Evolutionary conservation across 2,329 filamentous ascomycete genomes (phyloP).

Genomic region (Trichoderma afroharzianum): DNA sequence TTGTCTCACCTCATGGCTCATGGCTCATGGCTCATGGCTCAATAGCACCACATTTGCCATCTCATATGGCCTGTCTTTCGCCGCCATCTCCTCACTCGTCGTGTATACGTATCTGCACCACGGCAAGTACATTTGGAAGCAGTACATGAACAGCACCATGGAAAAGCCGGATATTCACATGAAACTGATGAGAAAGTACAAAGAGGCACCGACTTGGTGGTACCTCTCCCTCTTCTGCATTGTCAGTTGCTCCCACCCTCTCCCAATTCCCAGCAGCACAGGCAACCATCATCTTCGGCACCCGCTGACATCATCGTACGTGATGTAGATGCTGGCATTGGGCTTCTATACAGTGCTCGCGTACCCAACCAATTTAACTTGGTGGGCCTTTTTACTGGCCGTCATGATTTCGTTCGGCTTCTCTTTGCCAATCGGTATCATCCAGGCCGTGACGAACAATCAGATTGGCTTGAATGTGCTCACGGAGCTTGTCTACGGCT

Average conservation of each 20-base stretch:
- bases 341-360: conserved; percentile 53
- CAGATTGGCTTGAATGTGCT: conserved; percentile 71
- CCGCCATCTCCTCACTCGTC: conserved; percentile 65
- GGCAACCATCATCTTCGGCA: not conserved
- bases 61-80: conserved; percentile 68
- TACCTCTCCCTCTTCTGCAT: conserved; percentile 55
- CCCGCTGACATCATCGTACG: conserved; percentile 8
- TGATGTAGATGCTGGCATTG: conserved; percentile 48
- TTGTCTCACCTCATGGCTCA: conserved; percentile 26
- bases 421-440: conserved; percentile 64
- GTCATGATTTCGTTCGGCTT: conserved; percentile 62
- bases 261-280: not conserved
- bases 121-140: conserved; percentile 61
- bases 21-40: conserved; percentile 26
- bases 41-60: conserved; percentile 63
- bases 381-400: conserved; percentile 70
- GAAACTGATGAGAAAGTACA: conserved; percentile 61
- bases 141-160: conserved; percentile 55
- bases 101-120: conserved; percentile 66
- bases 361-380: conserved; percentile 64
- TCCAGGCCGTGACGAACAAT: conserved; percentile 67
- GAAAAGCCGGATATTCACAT: conserved; percentile 63
- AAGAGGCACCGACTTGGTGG: conserved; percentile 62
- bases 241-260: conserved; percentile 35
- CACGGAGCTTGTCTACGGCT: conserved; percentile 71